Evolutionary conservation across 306 rosid genomes (phyloP).

Genomic region (Ammopiptanthus mongolicus): DNA sequence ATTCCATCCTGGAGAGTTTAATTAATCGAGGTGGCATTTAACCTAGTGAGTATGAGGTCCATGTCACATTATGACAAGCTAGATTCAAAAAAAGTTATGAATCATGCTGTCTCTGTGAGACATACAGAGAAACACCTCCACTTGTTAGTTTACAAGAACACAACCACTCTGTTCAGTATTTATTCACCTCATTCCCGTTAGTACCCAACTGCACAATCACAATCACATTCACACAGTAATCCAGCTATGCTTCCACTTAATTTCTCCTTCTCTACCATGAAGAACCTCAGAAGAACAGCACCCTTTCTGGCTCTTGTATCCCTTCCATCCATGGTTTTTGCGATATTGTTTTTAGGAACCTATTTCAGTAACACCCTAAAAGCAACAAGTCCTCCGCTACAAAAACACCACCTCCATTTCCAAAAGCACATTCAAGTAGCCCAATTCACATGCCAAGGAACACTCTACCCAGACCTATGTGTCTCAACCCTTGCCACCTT

Average conservation of each 20-base stretch:
- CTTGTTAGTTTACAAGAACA: background rate
- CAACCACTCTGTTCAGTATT: slow-evolving; percentile 7
- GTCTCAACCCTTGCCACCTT: slow-evolving; percentile 56
- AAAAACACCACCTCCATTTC: slow-evolving; percentile 23
- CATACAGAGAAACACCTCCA: background rate
- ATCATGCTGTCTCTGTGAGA: background rate
- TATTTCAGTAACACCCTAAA: slow-evolving; percentile 1
- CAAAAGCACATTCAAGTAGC: slow-evolving; percentile 50
- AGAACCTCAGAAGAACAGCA: background rate
- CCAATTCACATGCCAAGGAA: slow-evolving; percentile 52
- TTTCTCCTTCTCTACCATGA: background rate
- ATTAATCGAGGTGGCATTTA: background rate
- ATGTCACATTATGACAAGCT: background rate
- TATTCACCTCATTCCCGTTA: background rate
- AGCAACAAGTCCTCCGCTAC: background rate
- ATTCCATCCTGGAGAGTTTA: background rate
- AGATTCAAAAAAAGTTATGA: background rate
- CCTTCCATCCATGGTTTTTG: background rate
- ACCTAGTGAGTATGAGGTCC: background rate
- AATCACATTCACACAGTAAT: background rate
- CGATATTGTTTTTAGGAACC: background rate
- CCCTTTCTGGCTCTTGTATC: background rate
- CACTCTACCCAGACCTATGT: slow-evolving; percentile 68
- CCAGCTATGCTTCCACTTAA: background rate
- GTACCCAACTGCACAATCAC: background rate